Evolutionary conservation across 2,329 filamentous ascomycete species (phyloP), one percentile per base, ranked within the genome.

Genomic region (Proliferodiscus dingleyae): DNA sequence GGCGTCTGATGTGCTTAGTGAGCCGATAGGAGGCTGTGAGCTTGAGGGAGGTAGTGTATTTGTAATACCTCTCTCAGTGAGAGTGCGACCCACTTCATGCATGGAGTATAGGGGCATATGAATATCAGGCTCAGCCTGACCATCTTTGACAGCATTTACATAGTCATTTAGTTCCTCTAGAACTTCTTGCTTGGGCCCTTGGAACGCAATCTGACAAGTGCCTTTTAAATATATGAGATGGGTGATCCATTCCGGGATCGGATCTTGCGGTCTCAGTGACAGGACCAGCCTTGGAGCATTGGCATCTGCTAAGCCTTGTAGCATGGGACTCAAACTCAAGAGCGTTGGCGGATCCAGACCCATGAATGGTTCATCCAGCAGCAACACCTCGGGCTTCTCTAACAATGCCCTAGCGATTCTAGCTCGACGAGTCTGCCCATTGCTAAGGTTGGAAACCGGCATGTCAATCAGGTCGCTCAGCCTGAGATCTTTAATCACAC

Each of bases 291-390:
- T 75, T 0, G 89, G 90, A 5, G 72, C 74, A 11, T 77, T 77
- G 39, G 74, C 75, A 47, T 78, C 73, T 0, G 89, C 86, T 45
- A 96, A 68, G 0, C 73, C 73, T 52, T 80, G 70, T 18, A 96
- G 70, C 37, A 97, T 71, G 0, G 75, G 73, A 32, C 86, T 91
- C 55, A 97, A 69, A 1, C 78, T 77, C 10, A 77, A 73, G 10
- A 87, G 78, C 0, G 89, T 94, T 5, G 83, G 83, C 11, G 91
- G 93, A 65, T 97, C 93, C 13, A 98, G 72, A 0, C 93, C 91
- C 87, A 96, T 95, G 61, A 96, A 96, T 1, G 93, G 91, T 58
- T 95, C 91, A 66, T 98, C 93, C 2, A 95, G 72, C 42, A 97
- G 72, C 50, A 98, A 63, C 9, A 95, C 75, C 64, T 94, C 86